phyloP scores from a whole-genome alignment of 1,284 basidiomycete genomes.

The Ceratobasidium sp. region DNA sequence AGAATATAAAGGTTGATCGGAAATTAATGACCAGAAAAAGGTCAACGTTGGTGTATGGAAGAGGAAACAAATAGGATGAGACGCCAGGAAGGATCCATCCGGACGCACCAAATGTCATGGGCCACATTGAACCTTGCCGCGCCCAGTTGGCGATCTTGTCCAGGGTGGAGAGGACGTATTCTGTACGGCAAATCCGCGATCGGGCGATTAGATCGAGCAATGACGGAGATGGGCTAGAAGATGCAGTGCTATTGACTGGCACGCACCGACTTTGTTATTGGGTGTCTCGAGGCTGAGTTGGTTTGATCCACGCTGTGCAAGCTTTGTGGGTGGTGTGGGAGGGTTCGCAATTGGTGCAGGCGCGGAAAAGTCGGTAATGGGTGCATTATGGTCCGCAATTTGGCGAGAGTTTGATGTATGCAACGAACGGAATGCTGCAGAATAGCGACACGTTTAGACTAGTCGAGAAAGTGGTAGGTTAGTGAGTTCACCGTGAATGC shows the following conservation, averaged over 20 bases:
- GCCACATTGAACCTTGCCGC: conserved; percentile 98
- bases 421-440: conserved; percentile 61
- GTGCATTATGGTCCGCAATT: conserved; percentile 49
- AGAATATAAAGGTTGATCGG: background rate
- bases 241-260: conserved; percentile 4
- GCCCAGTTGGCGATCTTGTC: conserved; percentile 99
- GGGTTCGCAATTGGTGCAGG: conserved; percentile 30
- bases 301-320: conserved; percentile 79
- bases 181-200: conserved; percentile 54
- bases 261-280: conserved; percentile 85
- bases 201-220: conserved; percentile 3
- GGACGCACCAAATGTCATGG: conserved; percentile 90
- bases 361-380: conserved; percentile 54
- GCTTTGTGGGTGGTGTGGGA: conserved; percentile 40
- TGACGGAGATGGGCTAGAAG: conserved; percentile 7
- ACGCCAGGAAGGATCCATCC: background rate
- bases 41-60: background rate
- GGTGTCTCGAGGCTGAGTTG: conserved; percentile 88
- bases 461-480: conserved; percentile 5
- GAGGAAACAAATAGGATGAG: background rate
- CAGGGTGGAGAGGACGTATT: conserved; percentile 94
- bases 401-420: conserved; percentile 59
- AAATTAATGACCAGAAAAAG: background rate
- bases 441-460: background rate
- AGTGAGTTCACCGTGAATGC: conserved; percentile 33